Base-by-base conservation (phyloP, 768 basidiomycete genomes). In the Kondoa subrosea region DNA sequence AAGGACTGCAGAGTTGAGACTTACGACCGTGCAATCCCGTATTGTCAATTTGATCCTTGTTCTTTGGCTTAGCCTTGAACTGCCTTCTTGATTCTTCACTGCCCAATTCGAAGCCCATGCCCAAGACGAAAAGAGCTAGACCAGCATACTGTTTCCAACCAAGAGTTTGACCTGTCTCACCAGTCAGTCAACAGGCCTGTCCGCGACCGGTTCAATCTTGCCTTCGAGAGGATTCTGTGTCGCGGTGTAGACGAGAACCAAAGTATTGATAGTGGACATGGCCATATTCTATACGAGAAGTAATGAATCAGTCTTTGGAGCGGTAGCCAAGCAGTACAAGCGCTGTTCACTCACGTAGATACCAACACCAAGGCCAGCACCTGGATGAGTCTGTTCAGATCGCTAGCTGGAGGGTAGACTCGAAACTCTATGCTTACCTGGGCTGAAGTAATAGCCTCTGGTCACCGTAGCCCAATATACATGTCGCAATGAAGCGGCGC, bases 81-180 rank as follows among this genome's bases (percentile, higher is more conserved):
- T 34, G 57, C 65, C 57, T 66, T 30, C 73, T 57, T 17, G 40
- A 63, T 34, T 69, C 67, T 65, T 74, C 73, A 8, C 64, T 59
- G 27, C 67, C 31, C 12, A 74, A 58, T 67, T 74, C 73, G 21
- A 66, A 50, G 0, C 56, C 67, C 40, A 69, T 70, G 17, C 73
- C 73, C 40, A 67, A 33, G 30, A 66, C 67, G 34, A 73, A 67
- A 31, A 72, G 50, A 14, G 63, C 70, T 16, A 71, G 57, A 0
- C 73, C 73, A 33, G 70, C 16, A 56, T 71, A 74, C 59, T 74
- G 72, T 67, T 70, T 71, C 72, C 70, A 72, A 65, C 61, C 66
- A 26, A 69, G 65, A 58, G 30, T 21, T 65, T 67, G 64, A 57
- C 60, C n/a, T n/a, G n/a, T n/a, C n/a, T n/a, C n/a, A n/a, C n/a